These are phyloP conservation scores for Cutaneotrichosporon daszewskae DNA, from an alignment of 1,284 basidiomycete genomes.

Conservation along the genomic window DNA sequence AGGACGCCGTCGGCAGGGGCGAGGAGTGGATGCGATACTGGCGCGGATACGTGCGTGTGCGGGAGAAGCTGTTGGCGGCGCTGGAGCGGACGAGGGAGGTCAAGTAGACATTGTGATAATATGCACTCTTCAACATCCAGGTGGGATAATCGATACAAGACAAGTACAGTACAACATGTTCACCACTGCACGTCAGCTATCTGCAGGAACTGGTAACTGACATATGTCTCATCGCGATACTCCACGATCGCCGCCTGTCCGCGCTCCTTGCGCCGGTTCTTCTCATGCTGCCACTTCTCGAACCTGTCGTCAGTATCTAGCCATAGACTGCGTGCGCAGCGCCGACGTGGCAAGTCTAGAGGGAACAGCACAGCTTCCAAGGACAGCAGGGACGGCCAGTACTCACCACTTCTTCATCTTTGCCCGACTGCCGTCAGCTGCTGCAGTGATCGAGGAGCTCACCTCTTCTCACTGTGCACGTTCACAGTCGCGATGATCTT, in stretches of 20 bases:
- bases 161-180: neutral
- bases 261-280: conserved; percentile 55
- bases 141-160: no score
- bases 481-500: conserved; percentile 93
- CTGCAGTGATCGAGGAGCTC: conserved; percentile 14
- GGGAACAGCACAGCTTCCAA: no score
- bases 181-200: conserved; percentile 1
- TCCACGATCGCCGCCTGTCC: conserved; percentile 52
- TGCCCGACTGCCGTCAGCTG: conserved; percentile 50
- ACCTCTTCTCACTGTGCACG: conserved; percentile 67
- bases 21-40: conserved; percentile 42
- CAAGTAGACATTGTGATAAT: no score
- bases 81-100: neutral
- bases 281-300: conserved; percentile 75
- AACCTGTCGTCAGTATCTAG: conserved; percentile 58
- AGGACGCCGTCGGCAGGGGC: conserved; percentile 28
- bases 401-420: conserved; percentile 68
- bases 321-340: no score
- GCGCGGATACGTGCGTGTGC: conserved; percentile 37
- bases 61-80: conserved; percentile 22
- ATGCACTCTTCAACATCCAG: no score
- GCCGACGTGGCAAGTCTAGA: neutral
- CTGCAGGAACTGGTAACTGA: no score
- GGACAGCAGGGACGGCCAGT: no score
- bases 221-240: conserved; percentile 52